Base-by-base conservation (phyloP, 306 rosid genomes). In the Ochetophila trinervis region DNA sequence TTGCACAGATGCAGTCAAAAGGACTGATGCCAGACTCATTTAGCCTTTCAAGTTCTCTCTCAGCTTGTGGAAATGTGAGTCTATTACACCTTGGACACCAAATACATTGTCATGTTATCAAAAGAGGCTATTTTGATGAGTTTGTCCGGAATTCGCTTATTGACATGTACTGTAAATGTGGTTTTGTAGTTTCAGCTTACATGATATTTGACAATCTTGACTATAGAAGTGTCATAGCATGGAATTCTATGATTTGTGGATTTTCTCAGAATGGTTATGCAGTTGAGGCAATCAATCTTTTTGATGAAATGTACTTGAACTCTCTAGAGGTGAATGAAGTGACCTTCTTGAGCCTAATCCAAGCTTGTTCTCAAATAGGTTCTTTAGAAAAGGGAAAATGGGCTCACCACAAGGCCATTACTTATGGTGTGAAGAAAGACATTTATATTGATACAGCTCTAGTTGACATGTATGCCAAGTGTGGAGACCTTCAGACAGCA, bases 231-330 rank as follows among this genome's bases (percentile, higher is more conserved):
- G 73, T 84, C 20, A 80, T 85, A 57, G 78, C 96, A 8, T 89
- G 95, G 96, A 92, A 89, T 70, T 89, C 89, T 78, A 87, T 89
- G 91, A 82, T 92, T 30, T 82, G 82, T 67, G 96, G 95, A 57
- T 83, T 85, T 80, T 82, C 91, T 47, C 93, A 86, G 67, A 85
- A 83, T 67, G 95, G 96, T 30, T 22, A 80, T 66, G 78, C 96
- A 54, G 70, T 57, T 65, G 87, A 82, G 70, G 98, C 95, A 70
- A 84, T 92, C 58, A 70, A 50, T 47, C 82, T 92, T 63, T 92
- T 89, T 63, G 89, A 92, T 71, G 66, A 82, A 72, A 89, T 89
- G 85, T 84, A 66, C 69, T 57, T 65, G 18, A 79, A 68, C 65
- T n/a, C 78, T 56, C 85, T 65, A 18, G 80, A 84, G 78, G 73